These are phyloP conservation scores for Paecilomyces niveus DNA, from an alignment of 2,329 filamentous ascomycete species.

Conservation along the genomic window DNA sequence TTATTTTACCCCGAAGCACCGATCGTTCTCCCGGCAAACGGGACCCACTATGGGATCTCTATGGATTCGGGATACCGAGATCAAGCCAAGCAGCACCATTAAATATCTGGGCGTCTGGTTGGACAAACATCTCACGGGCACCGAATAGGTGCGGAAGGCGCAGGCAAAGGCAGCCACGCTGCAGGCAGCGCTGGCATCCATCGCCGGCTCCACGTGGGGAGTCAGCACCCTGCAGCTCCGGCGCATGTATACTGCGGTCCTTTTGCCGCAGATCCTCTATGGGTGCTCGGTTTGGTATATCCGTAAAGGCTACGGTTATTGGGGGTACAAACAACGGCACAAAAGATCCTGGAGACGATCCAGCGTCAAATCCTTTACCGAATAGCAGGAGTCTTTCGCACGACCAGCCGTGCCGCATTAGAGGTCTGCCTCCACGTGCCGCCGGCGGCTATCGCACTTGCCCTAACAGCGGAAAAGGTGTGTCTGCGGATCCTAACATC, in stretches of 20 bases:
- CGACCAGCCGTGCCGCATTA: slow-evolving; percentile 11
- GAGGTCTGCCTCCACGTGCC: slow-evolving; percentile 20
- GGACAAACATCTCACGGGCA: neutral
- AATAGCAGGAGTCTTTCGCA: slow-evolving; percentile 18
- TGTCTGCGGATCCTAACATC: slow-evolving; percentile 10
- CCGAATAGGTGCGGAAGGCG: neutral
- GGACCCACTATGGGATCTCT: neutral
- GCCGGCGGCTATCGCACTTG: slow-evolving; percentile 13
- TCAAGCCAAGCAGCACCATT: neutral
- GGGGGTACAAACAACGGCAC: neutral
- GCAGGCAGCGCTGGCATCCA: neutral
- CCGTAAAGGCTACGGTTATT: neutral
- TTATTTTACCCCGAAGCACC: slow-evolving; percentile 4
- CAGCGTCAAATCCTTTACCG: slow-evolving; percentile 17
- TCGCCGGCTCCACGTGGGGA: neutral
- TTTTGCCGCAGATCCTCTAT: slow-evolving; percentile 19
- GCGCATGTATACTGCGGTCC: slow-evolving; percentile 8
- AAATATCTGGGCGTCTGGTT: neutral
- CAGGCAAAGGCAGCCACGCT: neutral
- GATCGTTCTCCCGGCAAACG: neutral
- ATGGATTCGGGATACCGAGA: neutral
- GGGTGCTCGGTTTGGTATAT: slow-evolving; percentile 19
- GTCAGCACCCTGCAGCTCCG: neutral
- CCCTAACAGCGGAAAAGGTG: slow-evolving; percentile 14
- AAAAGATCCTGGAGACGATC: slow-evolving; percentile 5